Conservation (phyloP, 2,329 filamentous ascomycete genomes). For the Claviceps spartinae region DNA sequence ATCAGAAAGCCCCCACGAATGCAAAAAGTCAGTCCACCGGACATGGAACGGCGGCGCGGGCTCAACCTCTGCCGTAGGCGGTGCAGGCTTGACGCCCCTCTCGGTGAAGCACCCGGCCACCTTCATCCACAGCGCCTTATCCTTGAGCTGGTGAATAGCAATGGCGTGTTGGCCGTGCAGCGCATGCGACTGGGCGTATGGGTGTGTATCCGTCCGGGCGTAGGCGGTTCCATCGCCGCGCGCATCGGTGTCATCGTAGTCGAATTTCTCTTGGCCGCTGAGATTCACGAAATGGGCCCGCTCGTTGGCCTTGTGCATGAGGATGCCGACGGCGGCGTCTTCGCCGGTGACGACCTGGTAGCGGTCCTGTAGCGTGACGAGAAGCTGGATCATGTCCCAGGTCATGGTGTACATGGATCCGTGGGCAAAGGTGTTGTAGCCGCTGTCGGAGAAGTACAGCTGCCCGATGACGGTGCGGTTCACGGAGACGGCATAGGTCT, state of each 20-base stretch:
- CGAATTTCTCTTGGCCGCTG: constrained; percentile 17
- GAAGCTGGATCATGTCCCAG: constrained; percentile 19
- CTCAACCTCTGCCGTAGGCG: constrained; percentile 2
- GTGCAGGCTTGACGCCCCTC: constrained; percentile 12
- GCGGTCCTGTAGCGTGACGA: constrained; percentile 14
- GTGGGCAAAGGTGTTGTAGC: constrained; percentile 17
- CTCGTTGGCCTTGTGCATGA: constrained; percentile 15
- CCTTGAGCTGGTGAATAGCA: constrained; percentile 17
- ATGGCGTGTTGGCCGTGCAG: constrained; percentile 11
- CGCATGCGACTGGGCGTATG: constrained; percentile 13
- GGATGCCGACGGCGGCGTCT: constrained; percentile 16
- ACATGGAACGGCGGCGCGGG: constrained; percentile 7
- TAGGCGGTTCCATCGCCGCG: constrained; percentile 16
- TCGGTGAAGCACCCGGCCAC: constrained; percentile 18
- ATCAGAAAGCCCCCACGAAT: constrained; percentile 9
- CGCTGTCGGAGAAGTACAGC: constrained; percentile 13
- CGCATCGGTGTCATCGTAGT: constrained; percentile 16
- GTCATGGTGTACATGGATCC: constrained; percentile 21
- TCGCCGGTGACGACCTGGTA: constrained; percentile 16
- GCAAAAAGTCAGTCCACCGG: constrained; percentile 14
- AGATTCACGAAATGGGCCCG: constrained; percentile 16
- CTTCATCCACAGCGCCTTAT: constrained; percentile 13
- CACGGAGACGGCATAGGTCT: constrained; percentile 7
- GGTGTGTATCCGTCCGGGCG: constrained; percentile 14
- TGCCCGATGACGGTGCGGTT: constrained; percentile 17